Conservation (phyloP, 2,329 filamentous ascomycete species). For the Teratosphaeria gauchensis region DNA sequence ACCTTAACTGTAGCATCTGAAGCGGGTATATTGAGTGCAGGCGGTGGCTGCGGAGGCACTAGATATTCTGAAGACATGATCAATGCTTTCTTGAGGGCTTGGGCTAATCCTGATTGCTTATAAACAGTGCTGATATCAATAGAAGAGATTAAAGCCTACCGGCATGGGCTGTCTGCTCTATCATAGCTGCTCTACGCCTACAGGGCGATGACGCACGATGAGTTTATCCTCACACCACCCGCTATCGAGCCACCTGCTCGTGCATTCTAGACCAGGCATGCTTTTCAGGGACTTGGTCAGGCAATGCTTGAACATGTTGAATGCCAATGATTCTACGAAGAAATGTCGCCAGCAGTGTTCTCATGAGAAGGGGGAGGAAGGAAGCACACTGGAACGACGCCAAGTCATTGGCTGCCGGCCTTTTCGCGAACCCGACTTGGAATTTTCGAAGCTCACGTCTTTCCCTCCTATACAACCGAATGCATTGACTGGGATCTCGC, state of each 20-base stretch:
- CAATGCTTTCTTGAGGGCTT: background rate
- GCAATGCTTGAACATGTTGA: too few species aligned
- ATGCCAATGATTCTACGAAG: too few species aligned
- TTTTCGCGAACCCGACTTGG: too few species aligned
- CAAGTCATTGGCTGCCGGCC: too few species aligned
- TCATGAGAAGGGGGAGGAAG: too few species aligned
- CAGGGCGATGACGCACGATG: background rate
- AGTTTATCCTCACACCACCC: background rate
- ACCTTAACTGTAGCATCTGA: constrained; percentile 25
- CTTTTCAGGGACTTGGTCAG: too few species aligned
- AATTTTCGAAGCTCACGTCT: too few species aligned
- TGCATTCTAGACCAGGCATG: background rate
- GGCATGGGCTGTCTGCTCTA: background rate
- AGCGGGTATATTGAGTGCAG: constrained; percentile 24
- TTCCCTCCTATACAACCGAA: too few species aligned
- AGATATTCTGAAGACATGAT: constrained; percentile 13
- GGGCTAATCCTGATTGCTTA: background rate
- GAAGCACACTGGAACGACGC: too few species aligned
- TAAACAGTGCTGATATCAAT: background rate
- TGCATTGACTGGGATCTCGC: too few species aligned
- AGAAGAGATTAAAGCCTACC: background rate
- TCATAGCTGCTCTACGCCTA: background rate
- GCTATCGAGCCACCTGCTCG: background rate
- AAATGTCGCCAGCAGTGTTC: too few species aligned
- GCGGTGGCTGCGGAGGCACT: constrained; percentile 19